These are phyloP conservation scores for Hyphopichia burtonii DNA, from an alignment of 1,139 yeast species.

Conservation along the genomic window DNA sequence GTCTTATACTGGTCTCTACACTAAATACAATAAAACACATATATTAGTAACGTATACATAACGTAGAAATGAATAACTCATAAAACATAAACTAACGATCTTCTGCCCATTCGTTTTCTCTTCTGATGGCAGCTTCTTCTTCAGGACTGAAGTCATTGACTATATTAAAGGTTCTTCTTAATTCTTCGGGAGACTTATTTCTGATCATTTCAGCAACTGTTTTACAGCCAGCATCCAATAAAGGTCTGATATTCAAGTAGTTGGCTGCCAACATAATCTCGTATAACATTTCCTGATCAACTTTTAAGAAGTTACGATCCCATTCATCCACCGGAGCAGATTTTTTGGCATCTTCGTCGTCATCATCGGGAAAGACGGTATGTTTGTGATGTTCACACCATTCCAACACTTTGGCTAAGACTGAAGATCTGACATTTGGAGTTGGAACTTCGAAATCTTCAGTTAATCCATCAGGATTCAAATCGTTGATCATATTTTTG, in stretches of 20 bases:
- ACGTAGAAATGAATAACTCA: neutral
- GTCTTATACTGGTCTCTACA: no score
- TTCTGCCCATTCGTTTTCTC: constrained; percentile 99
- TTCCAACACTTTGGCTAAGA: constrained; percentile 86
- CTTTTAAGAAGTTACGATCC: constrained; percentile 94
- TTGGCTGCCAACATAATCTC: constrained; percentile 96
- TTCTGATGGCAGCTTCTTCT: constrained; percentile 95
- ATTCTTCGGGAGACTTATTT: constrained; percentile 94
- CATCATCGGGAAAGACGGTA: constrained; percentile 69
- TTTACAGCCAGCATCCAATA: constrained; percentile 94
- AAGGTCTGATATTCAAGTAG: constrained; percentile 88
- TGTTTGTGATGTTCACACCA: constrained; percentile 98
- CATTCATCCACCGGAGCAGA: constrained; percentile 89
- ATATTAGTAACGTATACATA: no score
- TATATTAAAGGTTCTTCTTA: constrained; percentile 92
- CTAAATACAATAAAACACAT: neutral
- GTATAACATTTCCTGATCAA: constrained; percentile 97
- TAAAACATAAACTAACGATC: constrained; percentile 60
- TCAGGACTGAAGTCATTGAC: constrained; percentile 97
- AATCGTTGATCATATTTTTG: constrained; percentile 87
- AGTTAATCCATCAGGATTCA: constrained; percentile 59
- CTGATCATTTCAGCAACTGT: constrained; percentile 98
- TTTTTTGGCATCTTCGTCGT: constrained; percentile 78
- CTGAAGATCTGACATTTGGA: constrained; percentile 85
- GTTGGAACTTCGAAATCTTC: constrained; percentile 84